Base-by-base conservation (phyloP, 768 basidiomycete species). In the Tricholoma matsutake region DNA sequence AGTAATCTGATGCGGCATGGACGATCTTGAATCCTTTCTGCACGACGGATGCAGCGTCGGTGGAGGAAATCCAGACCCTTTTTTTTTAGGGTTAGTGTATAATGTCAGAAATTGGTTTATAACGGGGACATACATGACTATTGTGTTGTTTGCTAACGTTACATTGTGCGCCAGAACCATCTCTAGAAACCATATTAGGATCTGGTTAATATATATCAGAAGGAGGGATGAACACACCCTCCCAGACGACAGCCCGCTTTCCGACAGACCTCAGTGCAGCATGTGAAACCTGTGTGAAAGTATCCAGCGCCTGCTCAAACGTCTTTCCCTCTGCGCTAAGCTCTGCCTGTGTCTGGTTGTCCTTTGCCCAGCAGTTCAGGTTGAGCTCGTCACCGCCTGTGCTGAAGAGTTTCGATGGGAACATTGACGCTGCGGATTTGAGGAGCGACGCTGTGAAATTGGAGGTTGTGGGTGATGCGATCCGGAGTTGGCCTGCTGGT, bases 361-460 rank as follows among this genome's bases (percentile, higher is more conserved):
- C 92, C 13, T 87, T 67, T 60, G 63, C 62, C 54, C 91, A 93
- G 69, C 90, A 91, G 6, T 78, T 77, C 6, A 73, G 67, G 60
- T 94, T 94, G 65, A 94, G 72, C 67, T 94, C 92, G 65, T 94
- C 92, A 0, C 94, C 93, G 0, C 94, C 94, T 0, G 91, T 91
- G 63, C 84, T 84, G 68, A 95, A 86, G 61, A 89, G 81, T 45
- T 70, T 78, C 5, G 84, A 83, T 0, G 81, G 78, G 54, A 90
- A 76, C 41, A 82, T 70, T 4, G 72, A 71, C 0, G 87, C 81
- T 4, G 83, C 79, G 1, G 83, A 73, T 4, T 72, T 74, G 65
- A 94, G 71, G 13, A 94, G 73, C 1, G 72, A 72, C 0, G 78
- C 69, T 0, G 86, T 83, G 63, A 91, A 94, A n/a, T 82, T 77